Evolutionary conservation across 2,329 filamentous ascomycete genomes (phyloP), one percentile per base, ranked within the genome.

Genomic region (Didymella glomerata): DNA sequence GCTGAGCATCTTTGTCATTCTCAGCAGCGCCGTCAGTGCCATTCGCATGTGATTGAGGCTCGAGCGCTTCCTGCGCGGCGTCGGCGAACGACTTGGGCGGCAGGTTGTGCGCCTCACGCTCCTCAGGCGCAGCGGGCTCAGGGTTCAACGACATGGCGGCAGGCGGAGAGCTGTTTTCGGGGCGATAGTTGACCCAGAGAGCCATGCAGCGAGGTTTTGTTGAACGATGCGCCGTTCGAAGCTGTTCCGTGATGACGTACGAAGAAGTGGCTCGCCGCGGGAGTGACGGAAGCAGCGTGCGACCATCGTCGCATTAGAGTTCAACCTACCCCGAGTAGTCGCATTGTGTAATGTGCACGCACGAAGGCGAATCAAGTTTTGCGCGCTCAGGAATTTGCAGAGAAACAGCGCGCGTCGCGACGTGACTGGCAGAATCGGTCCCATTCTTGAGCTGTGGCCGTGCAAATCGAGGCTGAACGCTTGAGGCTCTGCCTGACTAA

Each of bases 41-140:
- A 30, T 64, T 65, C 27, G 46, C 66, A 65, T 73, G 69, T 65
- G 68, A 68, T 60, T 65, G 61, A 45, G 63, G 60, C 52, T 69
- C 56, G 27, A 74, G 61, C 54, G 68, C 72, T 57, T 76, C 68
- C 62, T 77, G 69, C 57, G 76, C 75, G 30, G 79, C 79, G 60
- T 78, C 79, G 32, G 77, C 78, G 66, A 79, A 81, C 47, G 77
- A 78, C 65, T 81, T 82, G 60, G 77, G 77, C 18, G 76, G 67
- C 32, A 80, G 73, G 34, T 76, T 58, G 18, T 77, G 73, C 38
- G 75, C 68, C 34, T 75, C 67, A 51, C 79, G 77, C 63, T 77
- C 76, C 40, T 74, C 67, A 14, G 78, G 76, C 58, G 71, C 72
- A 41, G 78, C 75, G 24, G 78, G 79, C 65, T 80, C 79, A 30